Evolutionary conservation across 345 rosid species (phyloP).

Genomic region (sweet orange (Citrus sinensis)): DNA sequence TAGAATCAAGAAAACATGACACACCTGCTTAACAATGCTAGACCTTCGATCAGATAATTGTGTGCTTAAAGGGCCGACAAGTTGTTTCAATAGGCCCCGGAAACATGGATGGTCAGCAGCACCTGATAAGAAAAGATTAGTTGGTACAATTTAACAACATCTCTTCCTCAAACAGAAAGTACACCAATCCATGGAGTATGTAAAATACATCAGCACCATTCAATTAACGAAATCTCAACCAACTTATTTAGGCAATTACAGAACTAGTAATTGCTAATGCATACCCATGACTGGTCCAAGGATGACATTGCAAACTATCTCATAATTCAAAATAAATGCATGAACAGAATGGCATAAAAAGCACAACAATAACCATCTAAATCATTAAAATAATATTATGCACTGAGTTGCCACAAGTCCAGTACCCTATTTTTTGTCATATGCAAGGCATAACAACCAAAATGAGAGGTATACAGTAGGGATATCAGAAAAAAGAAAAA

Average conservation of each 20-base stretch:
- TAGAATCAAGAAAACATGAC: slow-evolving; percentile 8
- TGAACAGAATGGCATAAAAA: background rate
- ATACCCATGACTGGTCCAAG: background rate
- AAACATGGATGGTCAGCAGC: slow-evolving; percentile 82
- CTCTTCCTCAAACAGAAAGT: slow-evolving; percentile 1
- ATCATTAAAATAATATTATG: background rate
- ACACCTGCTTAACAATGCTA: slow-evolving; percentile 93
- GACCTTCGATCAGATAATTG: slow-evolving; percentile 96
- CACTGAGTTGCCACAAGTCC: background rate
- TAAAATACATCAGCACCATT: background rate
- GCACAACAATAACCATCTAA: background rate
- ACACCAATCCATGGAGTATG: background rate
- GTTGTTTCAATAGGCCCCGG: slow-evolving; percentile 89
- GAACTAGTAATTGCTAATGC: background rate
- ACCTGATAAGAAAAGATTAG: slow-evolving; percentile 45
- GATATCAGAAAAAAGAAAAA: background rate
- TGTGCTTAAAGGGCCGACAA: slow-evolving; percentile 76
- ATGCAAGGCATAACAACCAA: background rate
- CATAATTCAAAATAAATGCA: background rate
- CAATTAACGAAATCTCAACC: background rate
- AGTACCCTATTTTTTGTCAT: background rate
- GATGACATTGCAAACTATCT: background rate
- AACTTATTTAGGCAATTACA: background rate
- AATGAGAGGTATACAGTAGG: background rate
- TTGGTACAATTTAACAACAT: slow-evolving; percentile 6